Evolutionary conservation across 352 stramenopile species (phyloP).

Genomic region (Phytophthora megakarya): DNA sequence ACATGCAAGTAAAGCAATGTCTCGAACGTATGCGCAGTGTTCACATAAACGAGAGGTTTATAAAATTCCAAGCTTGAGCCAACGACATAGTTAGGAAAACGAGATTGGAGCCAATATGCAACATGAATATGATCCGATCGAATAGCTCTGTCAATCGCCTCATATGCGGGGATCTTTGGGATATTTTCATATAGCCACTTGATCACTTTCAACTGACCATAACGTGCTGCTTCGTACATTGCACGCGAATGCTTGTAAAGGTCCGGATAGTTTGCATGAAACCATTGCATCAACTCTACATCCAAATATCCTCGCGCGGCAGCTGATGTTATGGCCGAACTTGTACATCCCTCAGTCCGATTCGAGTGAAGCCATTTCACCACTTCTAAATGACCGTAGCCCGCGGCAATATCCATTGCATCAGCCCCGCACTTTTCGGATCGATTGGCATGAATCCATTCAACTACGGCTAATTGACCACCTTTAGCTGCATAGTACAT

Average conservation of each 20-base stretch:
- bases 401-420: neutral
- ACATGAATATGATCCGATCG: neutral
- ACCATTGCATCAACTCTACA: too few species aligned
- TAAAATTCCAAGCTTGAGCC: too few species aligned
- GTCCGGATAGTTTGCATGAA: too few species aligned
- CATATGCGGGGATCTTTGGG: too few species aligned
- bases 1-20: neutral
- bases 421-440: neutral
- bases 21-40: slow-evolving; percentile 1
- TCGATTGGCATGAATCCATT: slow-evolving; percentile 3
- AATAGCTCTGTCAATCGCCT: too few species aligned
- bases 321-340: too few species aligned
- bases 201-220: slow-evolving; percentile 1
- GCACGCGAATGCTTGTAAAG: too few species aligned
- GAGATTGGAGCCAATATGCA: neutral
- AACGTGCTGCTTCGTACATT: neutral
- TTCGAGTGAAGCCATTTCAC: neutral
- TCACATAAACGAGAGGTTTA: too few species aligned
- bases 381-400: neutral
- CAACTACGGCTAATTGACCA: neutral
- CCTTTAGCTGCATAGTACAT: too few species aligned
- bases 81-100: neutral
- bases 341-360: neutral
- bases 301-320: too few species aligned
- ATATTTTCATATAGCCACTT: neutral